Percentiles rank a stretch among this genome's conserved stretches.
These are phyloP conservation scores for Scheffersomyces ergatensis DNA, from an alignment of 805 yeast genomes.

Conservation along the genomic window DNA sequence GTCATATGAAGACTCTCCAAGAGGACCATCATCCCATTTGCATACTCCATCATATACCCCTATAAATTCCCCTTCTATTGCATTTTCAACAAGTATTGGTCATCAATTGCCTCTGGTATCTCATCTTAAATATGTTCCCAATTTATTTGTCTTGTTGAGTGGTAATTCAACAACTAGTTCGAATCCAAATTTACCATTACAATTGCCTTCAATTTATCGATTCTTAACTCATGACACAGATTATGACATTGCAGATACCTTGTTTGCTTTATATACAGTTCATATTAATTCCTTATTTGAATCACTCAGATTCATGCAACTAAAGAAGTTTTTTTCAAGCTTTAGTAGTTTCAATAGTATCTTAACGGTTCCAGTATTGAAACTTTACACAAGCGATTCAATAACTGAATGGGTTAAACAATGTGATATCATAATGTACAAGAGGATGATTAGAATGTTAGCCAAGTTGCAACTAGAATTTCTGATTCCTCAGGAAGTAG, in stretches of 20 bases:
- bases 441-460: conserved; percentile 52
- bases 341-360: conserved; percentile 51
- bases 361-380: conserved; percentile 62
- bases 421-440: conserved; percentile 67
- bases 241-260: conserved; percentile 57
- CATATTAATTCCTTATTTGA: conserved; percentile 67
- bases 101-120: conserved; percentile 12
- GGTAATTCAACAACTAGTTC: conserved; percentile 8
- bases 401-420: conserved; percentile 61
- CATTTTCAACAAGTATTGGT: conserved; percentile 1
- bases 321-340: conserved; percentile 55
- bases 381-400: conserved; percentile 49
- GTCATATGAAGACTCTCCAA: conserved; percentile 11
- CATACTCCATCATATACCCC: conserved; percentile 13
- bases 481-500: conserved; percentile 54
- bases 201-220: conserved; percentile 38
- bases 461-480: conserved; percentile 57
- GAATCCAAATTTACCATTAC: conserved; percentile 14
- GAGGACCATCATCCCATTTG: conserved; percentile 4
- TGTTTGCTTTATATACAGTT: conserved; percentile 59
- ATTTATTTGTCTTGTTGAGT: conserved; percentile 18
- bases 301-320: conserved; percentile 63
- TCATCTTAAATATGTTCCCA: conserved; percentile 28
- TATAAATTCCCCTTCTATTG: conserved; percentile 8
- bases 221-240: conserved; percentile 43